A percentile compares a stretch with the other conserved stretches of the same genome.
Evolutionary conservation across 73 alveolate genomes (phyloP).

Genomic region (Tetrahymena malaccensis): DNA sequence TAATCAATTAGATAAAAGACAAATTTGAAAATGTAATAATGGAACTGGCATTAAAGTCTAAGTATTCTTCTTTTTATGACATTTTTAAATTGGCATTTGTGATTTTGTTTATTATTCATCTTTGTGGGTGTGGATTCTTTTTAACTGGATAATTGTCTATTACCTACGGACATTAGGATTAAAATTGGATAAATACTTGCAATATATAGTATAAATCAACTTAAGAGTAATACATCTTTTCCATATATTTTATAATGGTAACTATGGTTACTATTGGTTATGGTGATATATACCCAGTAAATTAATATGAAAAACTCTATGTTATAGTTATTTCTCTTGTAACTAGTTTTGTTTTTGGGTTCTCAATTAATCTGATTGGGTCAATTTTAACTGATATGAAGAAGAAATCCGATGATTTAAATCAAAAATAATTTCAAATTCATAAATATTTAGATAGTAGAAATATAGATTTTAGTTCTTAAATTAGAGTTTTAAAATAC

Average conservation of each 20-base stretch:
- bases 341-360: conserved; percentile 57
- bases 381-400: conserved; percentile 1
- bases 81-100: not conserved
- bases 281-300: conserved; percentile 67
- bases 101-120: conserved; percentile 2
- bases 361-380: conserved; percentile 47
- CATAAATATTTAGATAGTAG: not conserved
- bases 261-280: conserved; percentile 73
- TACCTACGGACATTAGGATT: not conserved
- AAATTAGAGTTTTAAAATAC: not conserved
- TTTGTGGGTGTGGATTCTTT: conserved; percentile 33
- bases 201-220: not conserved
- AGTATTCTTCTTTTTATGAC: not conserved
- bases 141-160: conserved; percentile 1
- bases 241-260: conserved; percentile 48
- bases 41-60: not conserved
- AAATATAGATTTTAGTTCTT: not conserved
- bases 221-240: conserved; percentile 15
- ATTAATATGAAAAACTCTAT: conserved; percentile 37
- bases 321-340: conserved; percentile 44
- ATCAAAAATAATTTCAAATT: not conserved
- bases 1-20: not conserved
- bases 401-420: not conserved
- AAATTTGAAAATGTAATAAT: not conserved
- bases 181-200: not conserved